Conservation (phyloP, 257 asterid species). For the Solanum arcanum region DNA sequence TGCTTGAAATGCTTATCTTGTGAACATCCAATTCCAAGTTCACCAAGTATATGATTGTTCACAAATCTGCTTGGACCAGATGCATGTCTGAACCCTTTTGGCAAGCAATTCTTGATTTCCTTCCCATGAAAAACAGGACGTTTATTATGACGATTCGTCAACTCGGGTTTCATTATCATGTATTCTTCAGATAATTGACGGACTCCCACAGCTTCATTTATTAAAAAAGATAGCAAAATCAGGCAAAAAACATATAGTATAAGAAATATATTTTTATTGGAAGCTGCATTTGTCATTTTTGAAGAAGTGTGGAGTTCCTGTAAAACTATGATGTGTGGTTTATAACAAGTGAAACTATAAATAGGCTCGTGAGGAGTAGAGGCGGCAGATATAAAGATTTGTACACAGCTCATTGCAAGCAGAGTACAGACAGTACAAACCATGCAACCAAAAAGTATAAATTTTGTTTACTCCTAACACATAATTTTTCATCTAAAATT, state of each 20-base stretch:
- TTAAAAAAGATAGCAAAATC: slow-evolving; percentile 11
- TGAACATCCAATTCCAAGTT: slow-evolving; percentile 4
- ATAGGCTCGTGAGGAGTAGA: slow-evolving; percentile 30
- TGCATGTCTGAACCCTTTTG: slow-evolving; percentile 59
- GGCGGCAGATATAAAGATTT: neutral
- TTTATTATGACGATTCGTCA: slow-evolving; percentile 13
- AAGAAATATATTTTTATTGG: neutral
- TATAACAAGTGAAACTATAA: slow-evolving; percentile 16
- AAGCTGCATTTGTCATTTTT: slow-evolving; percentile 1
- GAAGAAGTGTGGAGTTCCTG: neutral
- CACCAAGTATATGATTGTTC: slow-evolving; percentile 41
- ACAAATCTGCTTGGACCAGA: slow-evolving; percentile 81
- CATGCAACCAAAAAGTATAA: neutral
- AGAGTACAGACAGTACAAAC: neutral
- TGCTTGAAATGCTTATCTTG: neutral
- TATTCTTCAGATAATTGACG: neutral
- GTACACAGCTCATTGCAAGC: slow-evolving; percentile 17
- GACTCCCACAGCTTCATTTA: slow-evolving; percentile 15
- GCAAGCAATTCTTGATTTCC: slow-evolving; percentile 55
- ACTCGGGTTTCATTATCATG: slow-evolving; percentile 21
- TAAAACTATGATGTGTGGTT: neutral
- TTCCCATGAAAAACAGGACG: slow-evolving; percentile 9
- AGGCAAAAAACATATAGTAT: slow-evolving; percentile 13
- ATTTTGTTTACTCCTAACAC: neutral
- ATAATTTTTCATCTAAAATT: neutral